Evolutionary conservation across 306 rosid genomes (phyloP), one percentile per base, ranked within the genome.

Genomic region (Gleditsia sinensis): DNA sequence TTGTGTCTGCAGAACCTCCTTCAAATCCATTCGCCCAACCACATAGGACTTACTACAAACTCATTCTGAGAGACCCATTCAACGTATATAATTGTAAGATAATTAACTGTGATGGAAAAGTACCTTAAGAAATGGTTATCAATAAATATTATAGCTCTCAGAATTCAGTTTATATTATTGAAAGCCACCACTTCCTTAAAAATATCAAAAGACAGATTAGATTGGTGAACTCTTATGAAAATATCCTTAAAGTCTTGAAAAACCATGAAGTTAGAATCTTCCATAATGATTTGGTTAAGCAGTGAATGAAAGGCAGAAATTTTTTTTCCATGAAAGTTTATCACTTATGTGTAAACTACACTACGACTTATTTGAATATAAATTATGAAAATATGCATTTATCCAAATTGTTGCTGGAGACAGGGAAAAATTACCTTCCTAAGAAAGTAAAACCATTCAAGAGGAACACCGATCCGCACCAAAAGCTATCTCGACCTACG

Each of bases 391-490:
- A 36, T 28, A 69, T 3, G 19, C 4, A 19, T 7, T 10, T 12
- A 51, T 2, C 24, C 16, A 49, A 9, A 11, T 49, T 14, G 37
- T 66, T 21, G 74, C 45, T 36, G 23, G 32, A 5, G 10, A 6
- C 14, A 42, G 23, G 33, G 11, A 30, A 33, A 68, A n/a, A 25
- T 24, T 80, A 90, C 97, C 98, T 94, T 78, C 98, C 98, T 72
- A 94, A 78, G 88, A 91, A 94, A 40, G 91, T 87, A 48, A 89
- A 89, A 49, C 98, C 98, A 55, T 94, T 94, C 9, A 94, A 77
- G 65, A 94, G 91, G 78, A 94, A 83, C 96, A 94, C 92, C 96
- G 0, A 96, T 94, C 59, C 98, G 91, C 13, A 87, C 77, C 83
- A 79, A 27, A 66, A 90, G 90, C 75, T 54, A 71, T 30, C 71